These are phyloP conservation scores for Talaromyces sp. DNA, from an alignment of 2,329 filamentous ascomycete species.

Conservation along the genomic window DNA sequence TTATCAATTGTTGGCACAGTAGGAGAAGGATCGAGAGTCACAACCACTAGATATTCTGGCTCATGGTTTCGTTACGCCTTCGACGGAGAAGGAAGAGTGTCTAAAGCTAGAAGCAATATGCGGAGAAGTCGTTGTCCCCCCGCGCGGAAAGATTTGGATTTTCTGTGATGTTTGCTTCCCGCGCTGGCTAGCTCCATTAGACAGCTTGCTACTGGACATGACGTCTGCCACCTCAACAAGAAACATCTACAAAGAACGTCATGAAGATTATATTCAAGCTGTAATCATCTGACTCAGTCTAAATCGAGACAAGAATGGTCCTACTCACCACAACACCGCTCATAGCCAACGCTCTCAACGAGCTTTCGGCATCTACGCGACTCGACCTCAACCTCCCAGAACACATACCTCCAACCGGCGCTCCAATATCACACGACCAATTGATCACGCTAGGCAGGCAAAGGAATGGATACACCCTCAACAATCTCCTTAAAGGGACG, in stretches of 20 bases:
- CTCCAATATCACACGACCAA: slow-evolving; percentile 42
- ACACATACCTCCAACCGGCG: slow-evolving; percentile 24
- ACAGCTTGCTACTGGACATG: background rate
- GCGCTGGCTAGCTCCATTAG: background rate
- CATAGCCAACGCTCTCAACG: slow-evolving; percentile 39
- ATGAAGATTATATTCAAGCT: no score
- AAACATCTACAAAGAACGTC: no score
- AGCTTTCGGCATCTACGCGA: slow-evolving; percentile 31
- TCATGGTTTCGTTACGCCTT: background rate
- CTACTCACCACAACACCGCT: slow-evolving; percentile 38
- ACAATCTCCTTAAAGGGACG: slow-evolving; percentile 68
- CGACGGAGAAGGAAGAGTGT: background rate
- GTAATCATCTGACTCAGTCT: no score
- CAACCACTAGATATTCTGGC: background rate
- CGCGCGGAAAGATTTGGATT: slow-evolving; percentile 3
- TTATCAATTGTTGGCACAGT: background rate
- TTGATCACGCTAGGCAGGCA: slow-evolving; percentile 35
- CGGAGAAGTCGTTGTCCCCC: slow-evolving; percentile 3
- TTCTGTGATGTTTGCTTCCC: background rate
- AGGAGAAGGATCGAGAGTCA: background rate
- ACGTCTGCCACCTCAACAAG: background rate
- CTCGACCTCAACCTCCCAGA: slow-evolving; percentile 34
- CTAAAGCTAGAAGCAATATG: background rate
- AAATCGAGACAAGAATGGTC: slow-evolving; percentile 33
- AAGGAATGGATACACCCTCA: slow-evolving; percentile 51